Base-by-base conservation (phyloP, 2,329 filamentous ascomycete species). In the Penicillium sp. region DNA sequence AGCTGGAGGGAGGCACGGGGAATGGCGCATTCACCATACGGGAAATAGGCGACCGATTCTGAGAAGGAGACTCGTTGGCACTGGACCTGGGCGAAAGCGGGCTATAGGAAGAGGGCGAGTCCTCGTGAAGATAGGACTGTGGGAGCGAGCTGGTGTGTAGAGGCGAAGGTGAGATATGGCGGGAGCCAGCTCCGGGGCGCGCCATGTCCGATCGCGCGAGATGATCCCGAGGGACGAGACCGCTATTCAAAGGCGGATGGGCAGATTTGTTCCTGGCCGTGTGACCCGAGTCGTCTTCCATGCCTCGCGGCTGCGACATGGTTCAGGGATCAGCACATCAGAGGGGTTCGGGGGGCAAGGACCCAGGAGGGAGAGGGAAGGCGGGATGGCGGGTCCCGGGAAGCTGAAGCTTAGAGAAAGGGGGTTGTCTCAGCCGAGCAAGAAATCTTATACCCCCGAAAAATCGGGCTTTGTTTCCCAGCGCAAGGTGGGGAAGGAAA, bases 271-370 rank as follows among this genome's bases (percentile, higher is more conserved):
- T 58, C 38, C 45, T 60, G 51, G 56, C 48, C 38, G 54, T 43
- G 18, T 46, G 48, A 50, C 53, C 45, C 13, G 48, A 44, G 30
- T 57, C 54, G 38, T 67, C 60, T 59, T 66, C 62, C 51, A 46
- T 58, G 46, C 60, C 61, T 64, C 67, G 66, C 58, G 62, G 66
- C 63, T 69, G 69, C 62, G 68, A 69, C 69, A 72, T 72, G 63
- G 60, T 65, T 67, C 51, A 55, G 43, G 45, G 48, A 50, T 60
- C 51, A 57, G 53, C 35, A 14, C 57, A 62, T 60, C 54, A 55
- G 58, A 59, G 53, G 51, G 49, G 50, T 53, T 46, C 52, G 22
- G 50, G 51, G 41, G 39, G 41, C 50, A 53, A 44, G 44, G 40
- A 31, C 52, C 48, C 40, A 16, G 47, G 45, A 41, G 46, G 46